These are phyloP conservation scores for Vachellia pachyceras DNA, from an alignment of 306 rosid species.

Conservation along the genomic window DNA sequence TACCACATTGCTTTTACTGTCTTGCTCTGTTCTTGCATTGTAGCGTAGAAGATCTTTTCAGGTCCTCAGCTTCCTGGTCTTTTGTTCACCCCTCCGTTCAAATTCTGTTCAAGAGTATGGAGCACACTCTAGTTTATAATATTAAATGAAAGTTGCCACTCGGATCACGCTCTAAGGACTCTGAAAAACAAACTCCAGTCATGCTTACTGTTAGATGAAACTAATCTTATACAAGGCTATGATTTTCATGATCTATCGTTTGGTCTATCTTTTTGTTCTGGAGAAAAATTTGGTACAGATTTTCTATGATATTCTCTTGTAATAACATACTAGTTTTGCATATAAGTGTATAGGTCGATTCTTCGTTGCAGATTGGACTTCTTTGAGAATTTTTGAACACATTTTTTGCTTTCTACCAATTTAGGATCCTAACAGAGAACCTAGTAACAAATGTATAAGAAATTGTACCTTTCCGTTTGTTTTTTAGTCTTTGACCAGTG, in stretches of 20 bases:
- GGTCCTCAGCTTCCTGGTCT: background rate
- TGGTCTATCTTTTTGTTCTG: background rate
- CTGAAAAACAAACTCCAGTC: slow-evolving; percentile 10
- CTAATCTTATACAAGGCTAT: background rate
- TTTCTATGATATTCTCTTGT: background rate
- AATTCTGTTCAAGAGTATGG: background rate
- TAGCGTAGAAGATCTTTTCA: background rate
- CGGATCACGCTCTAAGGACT: background rate
- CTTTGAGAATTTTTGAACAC: background rate
- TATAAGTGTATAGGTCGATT: background rate
- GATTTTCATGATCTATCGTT: background rate
- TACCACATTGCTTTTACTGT: background rate
- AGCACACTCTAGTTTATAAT: slow-evolving; percentile 3
- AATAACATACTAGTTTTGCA: background rate
- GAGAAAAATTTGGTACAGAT: background rate
- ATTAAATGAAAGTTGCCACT: background rate
- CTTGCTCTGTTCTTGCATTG: background rate
- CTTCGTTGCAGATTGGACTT: background rate
- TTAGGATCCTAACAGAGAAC: no score
- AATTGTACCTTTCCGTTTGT: background rate
- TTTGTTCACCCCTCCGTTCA: background rate
- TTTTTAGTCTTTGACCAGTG: background rate
- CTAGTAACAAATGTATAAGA: background rate
- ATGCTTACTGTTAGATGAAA: background rate
- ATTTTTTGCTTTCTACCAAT: no score